A percentile compares a stretch with the other conserved stretches of the same genome.
Conservation (phyloP, 2,329 filamentous ascomycete species). For the Colletotrichum sp. region DNA sequence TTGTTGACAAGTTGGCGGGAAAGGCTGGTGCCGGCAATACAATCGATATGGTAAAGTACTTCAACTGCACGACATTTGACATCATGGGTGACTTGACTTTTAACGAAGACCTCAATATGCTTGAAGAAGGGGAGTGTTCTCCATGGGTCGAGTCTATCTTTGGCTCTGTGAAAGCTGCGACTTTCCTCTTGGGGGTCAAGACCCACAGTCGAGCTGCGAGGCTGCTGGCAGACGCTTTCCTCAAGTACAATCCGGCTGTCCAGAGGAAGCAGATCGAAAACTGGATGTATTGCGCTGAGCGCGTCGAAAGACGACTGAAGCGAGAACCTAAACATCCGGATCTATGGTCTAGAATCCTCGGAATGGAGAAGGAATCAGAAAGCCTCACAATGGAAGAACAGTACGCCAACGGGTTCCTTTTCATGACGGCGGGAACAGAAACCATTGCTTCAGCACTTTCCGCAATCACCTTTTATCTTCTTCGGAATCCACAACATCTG, state of each 20-base stretch:
- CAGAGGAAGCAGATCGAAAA: neutral
- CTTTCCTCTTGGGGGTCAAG: neutral
- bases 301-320: neutral
- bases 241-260: neutral
- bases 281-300: neutral
- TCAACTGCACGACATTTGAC: neutral
- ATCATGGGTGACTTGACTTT: neutral
- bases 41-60: neutral
- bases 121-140: neutral
- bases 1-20: neutral
- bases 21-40: neutral
- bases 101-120: neutral
- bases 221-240: neutral
- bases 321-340: neutral
- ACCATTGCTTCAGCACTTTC: neutral
- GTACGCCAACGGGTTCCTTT: neutral
- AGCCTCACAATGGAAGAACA: neutral
- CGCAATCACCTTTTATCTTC: neutral
- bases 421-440: constrained; percentile 5
- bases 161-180: neutral
- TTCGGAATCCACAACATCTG: neutral
- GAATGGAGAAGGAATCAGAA: neutral
- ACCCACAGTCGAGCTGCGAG: neutral
- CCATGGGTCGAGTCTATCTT: constrained; percentile 4
- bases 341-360: neutral